These are phyloP conservation scores for Leccinum subgranulosum DNA, from an alignment of 768 basidiomycete species.

Conservation along the genomic window DNA sequence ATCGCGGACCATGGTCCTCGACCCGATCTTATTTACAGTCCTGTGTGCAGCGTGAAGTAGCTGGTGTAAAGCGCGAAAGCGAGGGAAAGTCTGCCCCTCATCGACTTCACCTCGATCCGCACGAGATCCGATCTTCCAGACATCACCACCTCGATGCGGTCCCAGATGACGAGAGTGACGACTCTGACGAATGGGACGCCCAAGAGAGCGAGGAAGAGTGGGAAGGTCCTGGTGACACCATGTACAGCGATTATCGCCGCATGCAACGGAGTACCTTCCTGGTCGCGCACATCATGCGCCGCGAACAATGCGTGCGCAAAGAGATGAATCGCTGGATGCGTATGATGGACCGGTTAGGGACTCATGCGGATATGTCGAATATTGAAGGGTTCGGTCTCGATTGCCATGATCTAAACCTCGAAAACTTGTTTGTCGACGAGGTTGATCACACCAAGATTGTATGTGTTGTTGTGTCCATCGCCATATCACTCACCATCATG, in stretches of 20 bases:
- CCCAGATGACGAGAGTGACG: slow-evolving; percentile 71
- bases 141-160: slow-evolving; percentile 68
- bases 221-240: slow-evolving; percentile 67
- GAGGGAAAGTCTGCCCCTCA: slow-evolving; percentile 77
- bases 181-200: slow-evolving; percentile 74
- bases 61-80: slow-evolving; percentile 71
- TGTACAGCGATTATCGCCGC: slow-evolving; percentile 81
- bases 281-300: slow-evolving; percentile 60
- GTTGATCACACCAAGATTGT: slow-evolving; percentile 68
- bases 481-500: background rate
- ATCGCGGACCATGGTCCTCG: slow-evolving; percentile 77
- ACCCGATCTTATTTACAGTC: slow-evolving; percentile 59
- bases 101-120: slow-evolving; percentile 75
- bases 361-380: slow-evolving; percentile 27
- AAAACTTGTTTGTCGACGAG: slow-evolving; percentile 81
- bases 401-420: slow-evolving; percentile 81
- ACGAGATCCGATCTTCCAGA: slow-evolving; percentile 66
- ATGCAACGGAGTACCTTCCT: slow-evolving; percentile 80
- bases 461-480: slow-evolving; percentile 24
- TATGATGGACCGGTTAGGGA: slow-evolving; percentile 59
- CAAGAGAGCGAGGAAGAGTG: slow-evolving; percentile 80
- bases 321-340: slow-evolving; percentile 73
- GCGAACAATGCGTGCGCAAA: slow-evolving; percentile 59
- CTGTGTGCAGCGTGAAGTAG: slow-evolving; percentile 69
- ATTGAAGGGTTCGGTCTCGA: slow-evolving; percentile 74